A percentile compares a stretch with the other conserved stretches of the same genome.
Evolutionary conservation across 148 eudicot species (phyloP).

Genomic region (Rhododendron griersonianum): DNA sequence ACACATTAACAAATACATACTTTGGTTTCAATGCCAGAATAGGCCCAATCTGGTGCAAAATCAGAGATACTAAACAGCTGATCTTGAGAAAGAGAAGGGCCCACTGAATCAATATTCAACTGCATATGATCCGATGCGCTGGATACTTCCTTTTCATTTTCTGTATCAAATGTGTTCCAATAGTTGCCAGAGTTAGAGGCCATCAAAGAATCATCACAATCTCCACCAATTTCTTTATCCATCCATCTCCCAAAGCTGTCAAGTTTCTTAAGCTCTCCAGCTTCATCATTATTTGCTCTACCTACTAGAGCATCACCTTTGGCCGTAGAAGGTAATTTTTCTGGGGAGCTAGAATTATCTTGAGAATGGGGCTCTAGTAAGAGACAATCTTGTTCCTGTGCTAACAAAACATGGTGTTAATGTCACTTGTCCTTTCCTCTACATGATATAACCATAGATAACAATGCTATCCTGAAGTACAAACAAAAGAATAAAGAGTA

Average conservation of each 20-base stretch:
- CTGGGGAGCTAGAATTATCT: slow-evolving; percentile 6
- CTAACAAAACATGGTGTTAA: neutral
- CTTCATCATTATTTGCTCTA: slow-evolving; percentile 12
- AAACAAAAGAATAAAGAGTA: neutral
- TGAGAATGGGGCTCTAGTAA: neutral
- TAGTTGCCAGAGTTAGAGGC: slow-evolving; percentile 45
- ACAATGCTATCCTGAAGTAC: too few relatives aligned
- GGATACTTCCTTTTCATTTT: slow-evolving; percentile 38
- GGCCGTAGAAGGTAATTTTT: neutral
- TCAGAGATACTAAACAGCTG: slow-evolving; percentile 64
- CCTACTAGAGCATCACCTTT: slow-evolving; percentile 13
- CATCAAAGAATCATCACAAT: slow-evolving; percentile 42
- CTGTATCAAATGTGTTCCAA: slow-evolving; percentile 48
- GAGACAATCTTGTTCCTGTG: slow-evolving; percentile 3
- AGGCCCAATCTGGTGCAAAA: slow-evolving; percentile 54
- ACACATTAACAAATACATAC: slow-evolving; percentile 16
- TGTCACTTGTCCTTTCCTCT: neutral
- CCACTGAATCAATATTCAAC: slow-evolving; percentile 44
- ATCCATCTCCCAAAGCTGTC: slow-evolving; percentile 69
- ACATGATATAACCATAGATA: too few relatives aligned
- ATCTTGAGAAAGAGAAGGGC: slow-evolving; percentile 62
- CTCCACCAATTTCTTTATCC: slow-evolving; percentile 56
- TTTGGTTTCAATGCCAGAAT: slow-evolving; percentile 41
- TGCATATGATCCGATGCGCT: slow-evolving; percentile 24
- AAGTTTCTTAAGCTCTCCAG: slow-evolving; percentile 53